These are phyloP conservation scores for Suillus subluteus DNA, from an alignment of 768 basidiomycete species.

Conservation along the genomic window DNA sequence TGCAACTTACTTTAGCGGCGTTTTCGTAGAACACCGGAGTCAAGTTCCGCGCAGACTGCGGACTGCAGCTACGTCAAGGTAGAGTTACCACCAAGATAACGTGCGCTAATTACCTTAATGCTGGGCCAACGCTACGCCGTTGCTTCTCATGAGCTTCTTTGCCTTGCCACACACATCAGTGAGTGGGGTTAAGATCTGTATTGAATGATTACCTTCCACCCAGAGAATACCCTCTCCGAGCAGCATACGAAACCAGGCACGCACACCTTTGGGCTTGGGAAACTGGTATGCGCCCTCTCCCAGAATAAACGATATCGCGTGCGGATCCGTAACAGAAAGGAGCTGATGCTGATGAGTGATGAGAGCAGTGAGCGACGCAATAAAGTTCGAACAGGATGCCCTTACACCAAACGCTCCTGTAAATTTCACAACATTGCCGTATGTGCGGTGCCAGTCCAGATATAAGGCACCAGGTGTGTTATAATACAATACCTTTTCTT, in stretches of 20 bases:
- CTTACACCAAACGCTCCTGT: conserved; percentile 60
- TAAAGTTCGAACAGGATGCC: conserved; percentile 13
- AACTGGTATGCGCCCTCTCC: conserved; percentile 59
- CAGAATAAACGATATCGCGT: conserved; percentile 57
- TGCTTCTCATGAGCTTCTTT: conserved; percentile 61
- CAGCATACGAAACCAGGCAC: conserved; percentile 64
- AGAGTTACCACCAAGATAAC: conserved; percentile 9
- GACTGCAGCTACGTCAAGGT: conserved; percentile 32
- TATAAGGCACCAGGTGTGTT: conserved; percentile 54
- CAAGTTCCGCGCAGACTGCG: conserved; percentile 56
- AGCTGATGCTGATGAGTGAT: conserved; percentile 53
- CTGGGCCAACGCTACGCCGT: conserved; percentile 54
- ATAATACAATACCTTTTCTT: conserved; percentile 60
- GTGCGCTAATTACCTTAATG: conserved; percentile 50
- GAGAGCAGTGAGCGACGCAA: conserved; percentile 16
- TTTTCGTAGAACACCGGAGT: conserved; percentile 58
- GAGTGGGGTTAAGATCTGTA: conserved; percentile 9
- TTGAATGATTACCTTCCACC: conserved; percentile 54
- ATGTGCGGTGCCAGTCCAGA: conserved; percentile 53
- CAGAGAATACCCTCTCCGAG: conserved; percentile 68
- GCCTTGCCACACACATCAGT: conserved; percentile 37
- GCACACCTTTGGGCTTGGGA: conserved; percentile 64
- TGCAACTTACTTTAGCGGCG: conserved; percentile 41
- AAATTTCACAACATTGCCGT: conserved; percentile 58
- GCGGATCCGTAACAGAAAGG: conserved; percentile 57